Conservation (phyloP, 2,329 filamentous ascomycete genomes). For the Camillea tinctor region DNA sequence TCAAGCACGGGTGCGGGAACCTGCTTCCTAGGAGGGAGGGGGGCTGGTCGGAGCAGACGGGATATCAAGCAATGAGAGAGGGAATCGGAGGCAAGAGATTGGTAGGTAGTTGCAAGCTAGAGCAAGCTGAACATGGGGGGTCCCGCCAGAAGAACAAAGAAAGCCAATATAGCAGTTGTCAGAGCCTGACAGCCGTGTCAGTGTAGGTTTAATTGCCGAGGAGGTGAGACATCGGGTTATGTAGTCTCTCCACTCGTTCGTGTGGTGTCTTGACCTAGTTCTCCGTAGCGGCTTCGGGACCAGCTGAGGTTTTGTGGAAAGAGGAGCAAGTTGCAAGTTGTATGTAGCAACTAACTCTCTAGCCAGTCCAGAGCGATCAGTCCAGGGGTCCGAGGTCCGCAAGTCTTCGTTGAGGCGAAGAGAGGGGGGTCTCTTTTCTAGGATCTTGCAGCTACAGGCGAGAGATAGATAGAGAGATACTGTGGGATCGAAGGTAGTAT, state of each 20-base stretch:
- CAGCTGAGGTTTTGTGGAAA: neutral
- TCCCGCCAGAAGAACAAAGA: conserved; percentile 30
- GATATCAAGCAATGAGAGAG: conserved; percentile 18
- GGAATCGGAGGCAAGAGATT: conserved; percentile 18
- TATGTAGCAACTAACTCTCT: no score
- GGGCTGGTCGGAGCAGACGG: conserved; percentile 20
- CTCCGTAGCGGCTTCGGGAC: conserved; percentile 1
- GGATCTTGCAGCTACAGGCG: neutral
- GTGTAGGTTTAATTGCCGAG: conserved; percentile 24
- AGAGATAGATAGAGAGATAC: neutral
- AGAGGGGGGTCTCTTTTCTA: neutral
- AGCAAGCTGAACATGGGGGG: conserved; percentile 23
- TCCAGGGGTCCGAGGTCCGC: neutral
- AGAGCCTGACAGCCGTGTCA: conserved; percentile 21
- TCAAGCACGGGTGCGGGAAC: conserved; percentile 25
- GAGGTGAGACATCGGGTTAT: conserved; percentile 1
- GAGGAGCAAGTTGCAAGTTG: neutral
- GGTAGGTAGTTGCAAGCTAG: conserved; percentile 22
- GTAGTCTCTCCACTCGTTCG: neutral
- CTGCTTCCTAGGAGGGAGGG: conserved; percentile 23
- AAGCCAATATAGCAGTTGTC: conserved; percentile 27
- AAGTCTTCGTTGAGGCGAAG: neutral
- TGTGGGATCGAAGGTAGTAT: neutral
- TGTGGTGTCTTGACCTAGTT: conserved; percentile 1
- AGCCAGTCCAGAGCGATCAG: no score